Evolutionary conservation across 805 yeast genomes (phyloP), one percentile per base, ranked within the genome.

Genomic region (Komagataella mondaviorum): DNA sequence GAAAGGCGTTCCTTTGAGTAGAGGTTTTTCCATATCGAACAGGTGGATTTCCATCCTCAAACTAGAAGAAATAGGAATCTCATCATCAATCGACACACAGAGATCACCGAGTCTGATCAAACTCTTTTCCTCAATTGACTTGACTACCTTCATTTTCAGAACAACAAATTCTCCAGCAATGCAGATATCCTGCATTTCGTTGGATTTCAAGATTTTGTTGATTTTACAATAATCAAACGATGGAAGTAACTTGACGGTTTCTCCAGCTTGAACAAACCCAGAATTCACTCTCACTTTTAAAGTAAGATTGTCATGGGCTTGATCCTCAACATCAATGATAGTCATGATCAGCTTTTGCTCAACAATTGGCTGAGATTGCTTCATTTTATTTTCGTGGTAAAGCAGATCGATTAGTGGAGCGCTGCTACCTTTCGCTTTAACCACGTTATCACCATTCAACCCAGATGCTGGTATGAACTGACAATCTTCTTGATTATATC

Each of bases 1-100:
- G 56, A 88, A 74, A 45, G 90, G 83, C 0, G 95, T 75, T 6
- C 97, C 96, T 12, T 83, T 81, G 45, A 89, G 67, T 48, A 89
- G 65, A 0, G 96, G 96, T 56, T 86, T 73, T 43, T 72, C 73
- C 59, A 81, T 62, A 52, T 84, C 84, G 57, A 91, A 91, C 4
- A 83, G 70, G 45, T 74, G 69, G 46, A 88, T 62, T 51, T 81
- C 77, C 47, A 85, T 78, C n/a, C 66, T 65, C 55, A 80, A 75
- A 49, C 69, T 71, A 49, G 71, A 72, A 2, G 72, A 71, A 17
- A 82, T 67, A 17, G 67, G 72, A 22, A 80, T 69, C 5, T 72
- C 69, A 23, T 71, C 69, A 48, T 72, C 74, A 1, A 72, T 62
- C 47, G 75, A 64, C 44, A 82, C 76, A 3, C 79, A 71, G 45